Evolutionary conservation across 371 early-diverging fungal species (phyloP).

Genomic region (Mucor plumbeus): DNA sequence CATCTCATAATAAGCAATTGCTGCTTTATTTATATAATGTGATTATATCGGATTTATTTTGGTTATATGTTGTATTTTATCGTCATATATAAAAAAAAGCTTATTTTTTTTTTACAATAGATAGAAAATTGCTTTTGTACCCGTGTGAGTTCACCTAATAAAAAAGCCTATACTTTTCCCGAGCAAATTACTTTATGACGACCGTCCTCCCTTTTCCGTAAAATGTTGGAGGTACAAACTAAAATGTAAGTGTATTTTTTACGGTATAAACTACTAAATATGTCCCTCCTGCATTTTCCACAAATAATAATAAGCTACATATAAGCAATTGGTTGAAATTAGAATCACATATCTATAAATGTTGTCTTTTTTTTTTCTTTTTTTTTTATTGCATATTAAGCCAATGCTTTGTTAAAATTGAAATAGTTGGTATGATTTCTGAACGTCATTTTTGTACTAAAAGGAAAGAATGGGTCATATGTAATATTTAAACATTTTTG

Average conservation of each 20-base stretch:
- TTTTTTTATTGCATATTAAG: neutral
- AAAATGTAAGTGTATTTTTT: neutral
- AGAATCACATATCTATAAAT: neutral
- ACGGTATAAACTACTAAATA: neutral
- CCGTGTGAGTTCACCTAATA: neutral
- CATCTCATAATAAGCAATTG: conserved; percentile 12
- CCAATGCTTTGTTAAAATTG: neutral
- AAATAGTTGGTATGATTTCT: neutral
- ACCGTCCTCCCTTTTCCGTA: conserved; percentile 7
- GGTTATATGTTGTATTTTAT: neutral
- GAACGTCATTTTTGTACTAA: conserved; percentile 15
- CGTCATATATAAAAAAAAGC: neutral
- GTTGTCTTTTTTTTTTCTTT: neutral
- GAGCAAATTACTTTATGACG: conserved; percentile 7
- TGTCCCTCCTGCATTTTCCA: neutral
- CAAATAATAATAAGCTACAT: neutral
- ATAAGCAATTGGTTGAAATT: neutral
- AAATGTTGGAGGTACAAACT: neutral
- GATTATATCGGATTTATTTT: conserved; percentile 2
- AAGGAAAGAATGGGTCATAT: conserved; percentile 27
- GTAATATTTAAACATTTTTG: conserved; percentile 18
- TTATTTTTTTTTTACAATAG: neutral
- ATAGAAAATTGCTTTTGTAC: neutral
- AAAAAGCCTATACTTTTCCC: neutral
- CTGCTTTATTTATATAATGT: conserved; percentile 14